Base-by-base conservation (phyloP, 768 basidiomycete species). In the Termitomyces sp. region DNA sequence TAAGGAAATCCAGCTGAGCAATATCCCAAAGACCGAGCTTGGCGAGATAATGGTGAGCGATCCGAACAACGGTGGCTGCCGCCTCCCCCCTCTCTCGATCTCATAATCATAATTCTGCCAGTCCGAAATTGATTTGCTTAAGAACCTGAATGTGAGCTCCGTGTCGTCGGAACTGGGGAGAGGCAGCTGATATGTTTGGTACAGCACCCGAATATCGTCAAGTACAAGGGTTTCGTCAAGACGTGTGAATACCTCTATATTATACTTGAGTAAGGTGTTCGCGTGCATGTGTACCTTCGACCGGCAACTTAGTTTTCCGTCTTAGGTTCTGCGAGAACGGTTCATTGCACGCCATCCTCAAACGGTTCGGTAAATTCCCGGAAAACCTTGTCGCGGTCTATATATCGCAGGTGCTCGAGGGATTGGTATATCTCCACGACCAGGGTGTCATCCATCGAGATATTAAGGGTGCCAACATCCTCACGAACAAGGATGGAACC, bases 381-480 rank as follows among this genome's bases (percentile, higher is more conserved):
- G 97, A 99, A 71, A 90, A 85, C 63, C 85, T 99, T 20, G 96
- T 98, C 27, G 94, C 92, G 0, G 92, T 98, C 16, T 98, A 98
- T 74, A 92, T 98, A 64, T 92, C 90, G 44, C 97, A 99, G 73
- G 92, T 98, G 24, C 80, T 99, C 31, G 91, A 96, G 65, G 97
- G 97, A 1, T 80, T 99, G 34, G 88, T 95, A 48, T 99, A 99
- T 69, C 85, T 99, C 20, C 97, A 99, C 68, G 96, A 98, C 63
- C 96, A 98, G 76, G 97, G 97, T 78, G 97, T 99, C 60, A 98
- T 99, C 64, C 97, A 99, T 70, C 83, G 97, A 32, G 97, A 99
- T 66, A 98, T 99, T 77, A 99, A 99, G 71, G 97, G 97, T 36
- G 96, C 97, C 14, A 99, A 99, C 63, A 97, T 99, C 67, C 78